Evolutionary conservation across 139 green algal species (phyloP).

Genomic region (Nannochloris sp.): DNA sequence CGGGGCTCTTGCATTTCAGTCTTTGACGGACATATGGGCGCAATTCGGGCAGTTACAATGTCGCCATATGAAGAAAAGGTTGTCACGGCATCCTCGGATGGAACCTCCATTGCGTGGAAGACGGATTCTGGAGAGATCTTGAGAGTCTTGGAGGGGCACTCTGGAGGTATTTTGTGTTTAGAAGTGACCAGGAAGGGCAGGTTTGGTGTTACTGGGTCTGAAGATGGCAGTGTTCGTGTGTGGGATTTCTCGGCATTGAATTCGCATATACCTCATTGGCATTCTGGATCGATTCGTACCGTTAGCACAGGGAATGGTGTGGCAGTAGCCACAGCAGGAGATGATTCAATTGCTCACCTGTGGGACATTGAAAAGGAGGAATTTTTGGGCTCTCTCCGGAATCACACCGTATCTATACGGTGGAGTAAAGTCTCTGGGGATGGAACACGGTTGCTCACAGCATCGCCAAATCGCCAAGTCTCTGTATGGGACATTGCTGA

Average conservation of each 20-base stretch:
- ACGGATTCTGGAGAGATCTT: slow-evolving; percentile 22
- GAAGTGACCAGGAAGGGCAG: slow-evolving; percentile 44
- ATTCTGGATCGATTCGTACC: slow-evolving; percentile 17
- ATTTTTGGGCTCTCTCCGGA: slow-evolving; percentile 26
- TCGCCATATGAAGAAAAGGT: slow-evolving; percentile 24
- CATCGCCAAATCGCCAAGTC: slow-evolving; percentile 27
- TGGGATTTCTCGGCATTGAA: slow-evolving; percentile 34
- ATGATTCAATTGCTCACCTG: slow-evolving; percentile 26
- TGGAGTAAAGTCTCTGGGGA: slow-evolving; percentile 27
- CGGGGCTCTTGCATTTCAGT: slow-evolving; percentile 24
- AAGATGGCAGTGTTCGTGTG: slow-evolving; percentile 36
- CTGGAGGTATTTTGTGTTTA: slow-evolving; percentile 34
- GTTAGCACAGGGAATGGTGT: slow-evolving; percentile 1
- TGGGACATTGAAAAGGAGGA: slow-evolving; percentile 23
- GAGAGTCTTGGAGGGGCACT: slow-evolving; percentile 58
- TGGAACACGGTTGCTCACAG: slow-evolving; percentile 31
- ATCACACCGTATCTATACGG: slow-evolving; percentile 25
- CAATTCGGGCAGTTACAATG: slow-evolving; percentile 51
- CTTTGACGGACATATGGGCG: slow-evolving; percentile 32
- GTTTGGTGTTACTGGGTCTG: slow-evolving; percentile 40
- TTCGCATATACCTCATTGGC: slow-evolving; percentile 4
- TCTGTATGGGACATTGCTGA: slow-evolving; percentile 30
- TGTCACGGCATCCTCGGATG: slow-evolving; percentile 39
- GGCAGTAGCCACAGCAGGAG: slow-evolving; percentile 8
- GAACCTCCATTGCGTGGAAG: slow-evolving; percentile 24